phyloP scores from a whole-genome alignment of 164 flowering plant genomes.

The Nymphaea thermarum region DNA sequence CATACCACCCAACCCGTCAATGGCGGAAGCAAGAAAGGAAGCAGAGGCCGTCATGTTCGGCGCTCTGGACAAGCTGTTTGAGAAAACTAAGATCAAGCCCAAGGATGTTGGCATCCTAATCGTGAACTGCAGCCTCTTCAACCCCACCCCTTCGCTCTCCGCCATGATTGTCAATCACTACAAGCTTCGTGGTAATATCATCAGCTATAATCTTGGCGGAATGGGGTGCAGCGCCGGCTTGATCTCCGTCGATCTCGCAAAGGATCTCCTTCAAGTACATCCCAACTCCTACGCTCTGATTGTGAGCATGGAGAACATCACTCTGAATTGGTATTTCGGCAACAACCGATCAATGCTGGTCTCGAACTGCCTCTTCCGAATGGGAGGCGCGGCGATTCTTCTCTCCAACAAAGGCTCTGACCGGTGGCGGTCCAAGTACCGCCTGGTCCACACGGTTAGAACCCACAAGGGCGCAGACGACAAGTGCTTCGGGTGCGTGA shows the following conservation, averaged over 20 bases:
- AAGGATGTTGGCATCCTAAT: constrained; percentile 61
- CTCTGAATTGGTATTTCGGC: constrained; percentile 75
- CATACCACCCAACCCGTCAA: constrained; percentile 71
- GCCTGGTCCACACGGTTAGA: constrained; percentile 60
- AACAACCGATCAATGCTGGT: constrained; percentile 79
- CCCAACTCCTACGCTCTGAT: constrained; percentile 73
- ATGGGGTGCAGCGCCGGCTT: constrained; percentile 88
- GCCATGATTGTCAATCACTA: constrained; percentile 80
- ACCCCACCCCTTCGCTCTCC: constrained; percentile 75
- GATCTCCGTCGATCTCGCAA: constrained; percentile 67
- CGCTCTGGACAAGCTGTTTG: constrained; percentile 58
- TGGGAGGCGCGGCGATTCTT: constrained; percentile 78
- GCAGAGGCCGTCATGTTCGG: constrained; percentile 76
- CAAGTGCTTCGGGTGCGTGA: constrained; percentile 64
- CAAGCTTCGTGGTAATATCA: constrained; percentile 65
- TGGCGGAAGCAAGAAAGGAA: constrained; percentile 73
- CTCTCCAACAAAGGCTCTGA: constrained; percentile 66
- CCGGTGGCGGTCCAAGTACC: constrained; percentile 50
- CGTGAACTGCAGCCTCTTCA: constrained; percentile 75
- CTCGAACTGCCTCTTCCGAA: constrained; percentile 70
- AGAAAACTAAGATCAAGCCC: constrained; percentile 45
- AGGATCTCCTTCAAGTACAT: constrained; percentile 68
- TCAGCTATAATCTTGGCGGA: constrained; percentile 61
- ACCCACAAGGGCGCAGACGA: constrained; percentile 79
- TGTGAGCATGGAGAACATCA: constrained; percentile 71